Conservation (phyloP, 805 yeast genomes). For the Saccharomyces mikatae region DNA sequence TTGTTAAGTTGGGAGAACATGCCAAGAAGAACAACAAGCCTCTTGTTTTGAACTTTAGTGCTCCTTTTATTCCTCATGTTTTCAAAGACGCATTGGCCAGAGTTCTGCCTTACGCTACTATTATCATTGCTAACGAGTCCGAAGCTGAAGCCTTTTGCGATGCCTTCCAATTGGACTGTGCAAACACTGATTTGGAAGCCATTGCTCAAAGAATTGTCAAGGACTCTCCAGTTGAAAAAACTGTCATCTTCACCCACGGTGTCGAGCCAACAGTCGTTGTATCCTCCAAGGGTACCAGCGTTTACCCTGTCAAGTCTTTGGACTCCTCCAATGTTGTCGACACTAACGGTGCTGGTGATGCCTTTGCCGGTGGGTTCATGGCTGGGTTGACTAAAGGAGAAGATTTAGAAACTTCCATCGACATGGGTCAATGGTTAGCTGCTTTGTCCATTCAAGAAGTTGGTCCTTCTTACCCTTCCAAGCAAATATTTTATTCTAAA, state of each 20-base stretch:
- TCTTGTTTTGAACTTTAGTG: slow-evolving; percentile 80
- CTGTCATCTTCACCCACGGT: slow-evolving; percentile 93
- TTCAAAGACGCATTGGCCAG: slow-evolving; percentile 85
- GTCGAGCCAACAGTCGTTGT: slow-evolving; percentile 82
- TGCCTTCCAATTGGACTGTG: slow-evolving; percentile 54
- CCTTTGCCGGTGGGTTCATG: slow-evolving; percentile 92
- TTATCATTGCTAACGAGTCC: slow-evolving; percentile 88
- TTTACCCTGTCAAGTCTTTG: slow-evolving; percentile 65
- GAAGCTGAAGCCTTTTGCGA: slow-evolving; percentile 94
- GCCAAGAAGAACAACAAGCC: slow-evolving; percentile 77
- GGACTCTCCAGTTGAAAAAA: slow-evolving; percentile 64
- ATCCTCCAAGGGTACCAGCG: slow-evolving; percentile 40
- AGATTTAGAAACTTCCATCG: slow-evolving; percentile 51
- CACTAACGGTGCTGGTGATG: slow-evolving; percentile 99
- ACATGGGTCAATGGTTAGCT: slow-evolving; percentile 96
- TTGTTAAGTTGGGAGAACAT: slow-evolving; percentile 79
- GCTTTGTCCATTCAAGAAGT: slow-evolving; percentile 81
- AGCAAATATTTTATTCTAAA: slow-evolving; percentile 34
- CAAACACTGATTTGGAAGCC: slow-evolving; percentile 50
- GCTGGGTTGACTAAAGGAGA: slow-evolving; percentile 79
- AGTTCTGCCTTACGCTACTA: slow-evolving; percentile 80
- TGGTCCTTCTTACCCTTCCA: slow-evolving; percentile 90
- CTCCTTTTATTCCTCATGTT: slow-evolving; percentile 93
- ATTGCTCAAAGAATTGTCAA: slow-evolving; percentile 66
- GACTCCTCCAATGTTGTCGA: slow-evolving; percentile 64